Base-by-base conservation (phyloP, 2,329 filamentous ascomycete species). In the Zalaria sp. region DNA sequence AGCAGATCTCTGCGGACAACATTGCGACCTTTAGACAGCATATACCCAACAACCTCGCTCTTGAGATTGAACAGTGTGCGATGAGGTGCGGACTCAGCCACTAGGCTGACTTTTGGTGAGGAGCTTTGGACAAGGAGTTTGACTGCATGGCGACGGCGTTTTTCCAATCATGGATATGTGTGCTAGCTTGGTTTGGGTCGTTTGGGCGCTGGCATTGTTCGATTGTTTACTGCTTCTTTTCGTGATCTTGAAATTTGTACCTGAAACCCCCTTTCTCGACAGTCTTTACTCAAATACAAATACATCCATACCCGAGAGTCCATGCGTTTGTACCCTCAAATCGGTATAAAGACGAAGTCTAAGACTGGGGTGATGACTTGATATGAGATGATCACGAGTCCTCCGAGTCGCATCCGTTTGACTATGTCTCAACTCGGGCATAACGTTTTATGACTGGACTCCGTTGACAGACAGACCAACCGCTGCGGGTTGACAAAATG, bases 31-130 rank as follows among this genome's bases (percentile, higher is more conserved):
- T 65, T 47, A 40, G 57, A 29, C 53, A 53, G 41, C 32, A 32
- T 5, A 61, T 64, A 34, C 41, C 41, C 11, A 44, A 53, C 6
- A 71, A 66, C 43, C 61, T 76, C 35, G 71, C 72, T 3, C 53
- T 65, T 25, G 71, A 71, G 39, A 65, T 77, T 8, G 67, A 75
- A 45, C 51, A 62, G 46, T 79, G 74, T 55, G 55, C 76, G 51
- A 53, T 58, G 45, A 69, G 63, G 53, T 75, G 73, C 53, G 57
- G 57, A 27, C 63, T 68, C 38, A 41, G 25, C 29, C 39, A 45
- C 27, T 43, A 43, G n/a, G 8, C n/a, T 7, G 18, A 8, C 18
- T 37, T 8, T 11, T 8, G 7, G 8, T 11, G 35, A 37, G 7
- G 10, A 37, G 25, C 8, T 26, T 26, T 37, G 7, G 35, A 3